Evolutionary conservation across 2,329 filamentous ascomycete species (phyloP).

Genomic region (Sporothrix euskadiensis): DNA sequence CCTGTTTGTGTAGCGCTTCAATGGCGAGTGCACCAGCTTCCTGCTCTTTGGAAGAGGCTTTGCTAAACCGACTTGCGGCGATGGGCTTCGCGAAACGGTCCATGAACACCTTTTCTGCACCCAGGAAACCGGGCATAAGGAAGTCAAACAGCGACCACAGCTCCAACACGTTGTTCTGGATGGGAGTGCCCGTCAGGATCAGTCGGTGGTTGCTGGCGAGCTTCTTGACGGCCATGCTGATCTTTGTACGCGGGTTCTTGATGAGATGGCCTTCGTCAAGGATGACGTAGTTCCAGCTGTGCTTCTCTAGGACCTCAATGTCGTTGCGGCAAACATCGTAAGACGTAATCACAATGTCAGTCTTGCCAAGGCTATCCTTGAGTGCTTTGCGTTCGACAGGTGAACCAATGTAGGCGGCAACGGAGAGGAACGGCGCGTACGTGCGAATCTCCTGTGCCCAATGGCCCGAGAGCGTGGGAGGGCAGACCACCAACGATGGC

Average conservation of each 20-base stretch:
- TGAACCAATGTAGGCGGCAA: conserved; percentile 87
- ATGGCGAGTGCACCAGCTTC: conserved; percentile 95
- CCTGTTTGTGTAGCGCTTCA: conserved; percentile 97
- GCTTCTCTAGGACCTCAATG: conserved; percentile 75
- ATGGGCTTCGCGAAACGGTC: conserved; percentile 95
- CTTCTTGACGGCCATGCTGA: conserved; percentile 87
- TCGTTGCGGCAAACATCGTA: conserved; percentile 99
- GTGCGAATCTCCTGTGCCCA: conserved; percentile 98
- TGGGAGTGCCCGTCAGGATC: conserved; percentile 94
- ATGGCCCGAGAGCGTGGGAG: conserved; percentile 92
- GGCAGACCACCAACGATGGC: conserved; percentile 92
- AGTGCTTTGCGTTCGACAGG: conserved; percentile 76
- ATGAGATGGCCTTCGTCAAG: conserved; percentile 97
- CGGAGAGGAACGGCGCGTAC: conserved; percentile 90
- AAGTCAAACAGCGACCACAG: conserved; percentile 99
- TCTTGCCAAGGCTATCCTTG: conserved; percentile 67
- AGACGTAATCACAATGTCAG: conserved; percentile 94
- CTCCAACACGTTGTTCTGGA: conserved; percentile 96
- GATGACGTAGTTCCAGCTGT: conserved; percentile 94
- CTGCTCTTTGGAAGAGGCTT: conserved; percentile 97
- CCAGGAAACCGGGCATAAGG: conserved; percentile 96
- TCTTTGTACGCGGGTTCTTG: conserved; percentile 98
- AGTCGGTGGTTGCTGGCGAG: conserved; percentile 89
- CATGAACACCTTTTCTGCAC: conserved; percentile 91
- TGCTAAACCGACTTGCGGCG: conserved; percentile 89